These are phyloP conservation scores for Neonothopanus nambi DNA, from an alignment of 1,284 basidiomycete species.

Conservation along the genomic window DNA sequence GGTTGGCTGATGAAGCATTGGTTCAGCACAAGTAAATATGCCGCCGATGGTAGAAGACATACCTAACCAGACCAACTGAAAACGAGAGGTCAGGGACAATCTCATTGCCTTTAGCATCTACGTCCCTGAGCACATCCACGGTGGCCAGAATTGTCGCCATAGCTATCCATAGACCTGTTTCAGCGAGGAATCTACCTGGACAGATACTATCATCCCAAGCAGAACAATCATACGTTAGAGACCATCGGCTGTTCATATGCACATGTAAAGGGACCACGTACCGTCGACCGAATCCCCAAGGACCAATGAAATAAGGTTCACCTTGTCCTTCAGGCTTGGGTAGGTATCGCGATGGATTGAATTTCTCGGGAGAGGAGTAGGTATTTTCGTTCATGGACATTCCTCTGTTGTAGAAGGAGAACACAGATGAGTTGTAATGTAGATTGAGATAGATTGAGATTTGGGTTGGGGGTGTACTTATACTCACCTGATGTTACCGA, in stretches of 20 bases:
- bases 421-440: too few relatives aligned
- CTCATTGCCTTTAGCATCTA: slow-evolving; percentile 1
- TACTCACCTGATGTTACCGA: slow-evolving; percentile 17
- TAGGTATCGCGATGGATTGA: slow-evolving; percentile 21
- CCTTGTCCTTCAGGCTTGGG: background rate
- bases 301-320: background rate
- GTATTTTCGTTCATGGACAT: slow-evolving; percentile 19
- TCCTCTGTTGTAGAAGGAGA: too few relatives aligned
- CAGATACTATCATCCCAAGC: background rate
- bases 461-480: background rate
- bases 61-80: background rate
- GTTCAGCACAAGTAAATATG: too few relatives aligned
- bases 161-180: background rate
- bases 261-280: background rate
- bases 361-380: slow-evolving; percentile 17
- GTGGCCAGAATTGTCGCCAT: slow-evolving; percentile 4
- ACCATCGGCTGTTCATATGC: background rate
- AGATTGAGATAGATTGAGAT: background rate
- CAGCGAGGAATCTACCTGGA: background rate
- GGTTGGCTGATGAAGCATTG: background rate
- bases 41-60: too few relatives aligned
- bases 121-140: background rate
- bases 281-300: slow-evolving; percentile 13
- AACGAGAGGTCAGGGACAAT: background rate
- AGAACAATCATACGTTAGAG: background rate